These are phyloP conservation scores for Fagopyrum tataricum DNA, from an alignment of 148 eudicot species.

Conservation along the genomic window DNA sequence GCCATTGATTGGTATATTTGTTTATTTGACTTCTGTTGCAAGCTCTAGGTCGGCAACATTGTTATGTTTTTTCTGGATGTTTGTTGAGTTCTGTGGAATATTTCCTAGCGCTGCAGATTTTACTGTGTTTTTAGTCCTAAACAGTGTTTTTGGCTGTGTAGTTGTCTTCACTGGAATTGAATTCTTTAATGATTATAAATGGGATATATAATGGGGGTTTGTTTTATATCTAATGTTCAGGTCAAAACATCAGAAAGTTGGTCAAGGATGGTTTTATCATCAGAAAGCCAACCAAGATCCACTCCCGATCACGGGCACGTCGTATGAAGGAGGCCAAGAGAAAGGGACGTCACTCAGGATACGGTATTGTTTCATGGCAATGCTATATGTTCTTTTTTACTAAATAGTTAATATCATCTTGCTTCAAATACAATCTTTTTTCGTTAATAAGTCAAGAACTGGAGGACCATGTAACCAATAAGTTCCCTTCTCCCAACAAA, in stretches of 20 bases:
- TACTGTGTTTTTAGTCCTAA: not conserved
- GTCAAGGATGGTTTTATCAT: conserved; percentile 36
- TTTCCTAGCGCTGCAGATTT: not conserved
- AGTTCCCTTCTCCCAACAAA: no score
- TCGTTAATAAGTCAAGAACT: not conserved
- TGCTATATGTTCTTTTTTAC: no score
- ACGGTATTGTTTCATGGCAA: conserved; percentile 16
- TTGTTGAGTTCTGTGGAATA: not conserved
- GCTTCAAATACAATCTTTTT: not conserved
- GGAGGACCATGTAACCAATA: not conserved
- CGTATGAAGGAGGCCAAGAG: conserved; percentile 28
- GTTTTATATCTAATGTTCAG: not conserved
- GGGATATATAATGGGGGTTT: no score
- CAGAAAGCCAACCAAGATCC: conserved; percentile 30
- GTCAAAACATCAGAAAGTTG: conserved; percentile 28
- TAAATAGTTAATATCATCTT: no score
- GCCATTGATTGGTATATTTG: not conserved
- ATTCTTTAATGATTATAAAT: not conserved
- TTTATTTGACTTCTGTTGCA: not conserved
- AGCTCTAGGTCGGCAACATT: not conserved
- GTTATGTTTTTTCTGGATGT: not conserved
- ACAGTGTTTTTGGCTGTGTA: not conserved
- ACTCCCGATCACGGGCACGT: conserved; percentile 33
- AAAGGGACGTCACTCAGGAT: conserved; percentile 37
- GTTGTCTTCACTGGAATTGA: not conserved